Evolutionary conservation across 495 filamentous ascomycete genomes (phyloP).

Genomic region (Aspergillus panamensis): DNA sequence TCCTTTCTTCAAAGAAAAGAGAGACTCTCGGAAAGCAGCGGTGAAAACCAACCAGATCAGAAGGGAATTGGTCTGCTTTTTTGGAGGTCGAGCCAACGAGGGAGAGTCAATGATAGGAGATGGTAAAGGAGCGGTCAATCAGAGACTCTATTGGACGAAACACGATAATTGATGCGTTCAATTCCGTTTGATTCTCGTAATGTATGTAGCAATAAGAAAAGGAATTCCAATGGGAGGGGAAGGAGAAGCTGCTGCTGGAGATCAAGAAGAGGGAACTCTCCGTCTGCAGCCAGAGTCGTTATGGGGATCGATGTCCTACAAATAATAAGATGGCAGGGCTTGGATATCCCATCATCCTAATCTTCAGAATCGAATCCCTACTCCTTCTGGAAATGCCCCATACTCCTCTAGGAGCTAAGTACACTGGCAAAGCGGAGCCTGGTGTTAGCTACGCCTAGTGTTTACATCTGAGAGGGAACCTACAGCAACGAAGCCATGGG

Average conservation of each 20-base stretch:
- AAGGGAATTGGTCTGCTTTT: neutral
- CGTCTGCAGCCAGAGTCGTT: neutral
- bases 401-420: neutral
- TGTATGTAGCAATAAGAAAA: neutral
- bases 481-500: constrained; percentile 7
- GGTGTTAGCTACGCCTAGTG: neutral
- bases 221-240: neutral
- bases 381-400: neutral
- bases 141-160: constrained; percentile 3
- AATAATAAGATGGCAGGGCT: neutral
- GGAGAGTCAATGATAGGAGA: constrained; percentile 1
- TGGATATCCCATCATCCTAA: neutral
- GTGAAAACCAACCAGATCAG: neutral
- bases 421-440: constrained; percentile 8
- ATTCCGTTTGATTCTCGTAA: neutral
- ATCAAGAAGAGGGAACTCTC: neutral
- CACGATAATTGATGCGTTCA: constrained; percentile 4
- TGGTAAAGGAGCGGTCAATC: constrained; percentile 21
- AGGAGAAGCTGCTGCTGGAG: neutral
- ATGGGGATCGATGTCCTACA: neutral
- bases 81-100: neutral
- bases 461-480: neutral
- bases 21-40: too few relatives aligned
- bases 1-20: too few relatives aligned
- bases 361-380: neutral